Percentiles rank a stretch among this genome's conserved stretches.
Evolutionary conservation across 495 filamentous ascomycete genomes (phyloP).

Genomic region (Xylaria telfairii): DNA sequence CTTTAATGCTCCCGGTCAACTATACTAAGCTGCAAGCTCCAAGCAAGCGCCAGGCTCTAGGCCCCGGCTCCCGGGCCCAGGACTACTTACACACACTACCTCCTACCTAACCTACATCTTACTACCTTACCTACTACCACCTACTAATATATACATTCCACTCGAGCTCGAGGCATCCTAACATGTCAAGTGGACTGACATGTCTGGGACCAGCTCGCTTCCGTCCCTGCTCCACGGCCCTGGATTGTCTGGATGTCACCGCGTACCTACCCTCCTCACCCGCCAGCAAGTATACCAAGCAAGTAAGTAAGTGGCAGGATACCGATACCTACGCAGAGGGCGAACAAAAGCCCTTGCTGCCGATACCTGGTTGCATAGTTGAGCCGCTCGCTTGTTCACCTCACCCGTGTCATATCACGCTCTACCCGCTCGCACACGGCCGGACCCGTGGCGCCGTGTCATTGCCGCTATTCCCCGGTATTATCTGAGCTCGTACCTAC

Average conservation of each 20-base stretch:
- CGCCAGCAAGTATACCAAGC: too few relatives aligned
- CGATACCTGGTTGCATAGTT: constrained; percentile 5
- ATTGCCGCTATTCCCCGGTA: constrained; percentile 8
- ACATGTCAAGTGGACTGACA: not conserved
- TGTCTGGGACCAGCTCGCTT: constrained; percentile 6
- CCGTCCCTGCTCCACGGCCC: constrained; percentile 22
- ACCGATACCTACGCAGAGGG: not conserved
- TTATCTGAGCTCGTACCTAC: constrained; percentile 22
- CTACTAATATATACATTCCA: not conserved
- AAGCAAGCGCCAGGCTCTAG: not conserved
- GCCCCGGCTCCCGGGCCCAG: not conserved
- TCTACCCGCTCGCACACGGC: not conserved
- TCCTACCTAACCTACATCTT: too few relatives aligned
- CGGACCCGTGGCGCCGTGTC: not conserved
- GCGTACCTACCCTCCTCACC: not conserved
- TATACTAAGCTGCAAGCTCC: not conserved
- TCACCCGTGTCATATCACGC: constrained; percentile 16
- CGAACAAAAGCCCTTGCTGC: constrained; percentile 2
- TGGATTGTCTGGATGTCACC: constrained; percentile 9
- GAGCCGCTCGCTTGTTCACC: constrained; percentile 17
- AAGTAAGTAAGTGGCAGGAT: not conserved
- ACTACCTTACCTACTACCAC: too few relatives aligned
- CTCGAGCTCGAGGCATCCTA: not conserved
- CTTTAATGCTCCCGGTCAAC: not conserved
- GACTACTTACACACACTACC: too few relatives aligned